Conservation (phyloP, 1,284 basidiomycete species). For the Inonotus obliquus region DNA sequence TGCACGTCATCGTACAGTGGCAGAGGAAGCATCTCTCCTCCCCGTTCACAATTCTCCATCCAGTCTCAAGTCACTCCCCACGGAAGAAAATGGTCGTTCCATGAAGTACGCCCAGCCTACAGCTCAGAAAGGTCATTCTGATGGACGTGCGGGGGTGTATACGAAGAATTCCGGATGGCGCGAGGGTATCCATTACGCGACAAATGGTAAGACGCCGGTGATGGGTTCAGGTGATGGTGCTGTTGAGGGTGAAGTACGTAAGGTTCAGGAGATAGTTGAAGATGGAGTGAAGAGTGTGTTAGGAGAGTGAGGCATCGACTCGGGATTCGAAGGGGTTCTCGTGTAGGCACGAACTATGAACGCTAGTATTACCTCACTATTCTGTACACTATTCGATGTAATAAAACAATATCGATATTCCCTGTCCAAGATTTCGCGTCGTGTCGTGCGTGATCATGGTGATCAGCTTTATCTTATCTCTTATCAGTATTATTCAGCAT, state of each 20-base stretch:
- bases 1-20: conserved; percentile 4
- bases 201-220: not conserved
- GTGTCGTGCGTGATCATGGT: no score
- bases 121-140: not conserved
- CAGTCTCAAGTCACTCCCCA: not conserved
- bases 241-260: not conserved
- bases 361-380: no score
- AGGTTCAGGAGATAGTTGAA: not conserved
- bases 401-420: no score
- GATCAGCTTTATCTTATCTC: no score
- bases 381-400: no score
- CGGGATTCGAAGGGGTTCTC: no score
- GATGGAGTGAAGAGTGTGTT: not conserved
- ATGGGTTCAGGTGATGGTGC: not conserved
- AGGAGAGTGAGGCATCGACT: not conserved
- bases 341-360: no score
- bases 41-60: not conserved
- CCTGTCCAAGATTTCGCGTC: no score
- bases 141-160: conserved; percentile 6
- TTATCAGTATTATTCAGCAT: no score
- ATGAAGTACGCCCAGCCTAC: not conserved
- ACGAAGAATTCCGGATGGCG: conserved; percentile 8
- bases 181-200: not conserved
- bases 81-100: not conserved
- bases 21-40: not conserved